phyloP scores from a whole-genome alignment of 2,329 filamentous ascomycete species.

The Apiospora malaysiana region DNA sequence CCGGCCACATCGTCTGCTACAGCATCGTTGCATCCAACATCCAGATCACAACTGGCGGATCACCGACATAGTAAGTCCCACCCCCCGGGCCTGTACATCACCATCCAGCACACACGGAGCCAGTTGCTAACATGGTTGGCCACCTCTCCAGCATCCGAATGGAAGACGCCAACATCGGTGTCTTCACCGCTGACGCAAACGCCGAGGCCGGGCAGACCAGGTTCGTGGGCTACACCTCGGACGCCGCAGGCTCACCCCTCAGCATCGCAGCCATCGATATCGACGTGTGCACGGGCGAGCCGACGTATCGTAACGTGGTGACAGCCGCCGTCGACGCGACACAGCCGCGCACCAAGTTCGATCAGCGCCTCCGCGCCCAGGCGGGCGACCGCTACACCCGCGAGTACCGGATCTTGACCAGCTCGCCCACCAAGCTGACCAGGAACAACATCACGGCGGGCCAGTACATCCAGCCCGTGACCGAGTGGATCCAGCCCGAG shows the following conservation, averaged over 20 bases:
- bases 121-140: not conserved
- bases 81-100: too few species aligned
- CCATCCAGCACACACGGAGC: not conserved
- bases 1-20: slow-evolving; percentile 43
- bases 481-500: slow-evolving; percentile 51
- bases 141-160: slow-evolving; percentile 46
- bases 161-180: slow-evolving; percentile 48
- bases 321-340: slow-evolving; percentile 37
- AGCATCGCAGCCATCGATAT: slow-evolving; percentile 47
- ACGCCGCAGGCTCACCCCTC: slow-evolving; percentile 39
- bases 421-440: slow-evolving; percentile 40
- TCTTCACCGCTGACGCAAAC: slow-evolving; percentile 40
- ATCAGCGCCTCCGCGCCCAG: slow-evolving; percentile 38
- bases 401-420: slow-evolving; percentile 46
- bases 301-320: slow-evolving; percentile 43
- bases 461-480: slow-evolving; percentile 47
- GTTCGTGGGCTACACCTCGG: slow-evolving; percentile 36
- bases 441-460: slow-evolving; percentile 48
- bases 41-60: slow-evolving; percentile 42
- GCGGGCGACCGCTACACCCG: slow-evolving; percentile 44
- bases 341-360: slow-evolving; percentile 47
- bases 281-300: slow-evolving; percentile 48
- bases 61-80: slow-evolving; percentile 7
- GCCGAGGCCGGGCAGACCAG: slow-evolving; percentile 43
- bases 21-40: slow-evolving; percentile 42